phyloP scores from a whole-genome alignment of 2,329 filamentous ascomycete genomes.

The Nemania sp. region DNA sequence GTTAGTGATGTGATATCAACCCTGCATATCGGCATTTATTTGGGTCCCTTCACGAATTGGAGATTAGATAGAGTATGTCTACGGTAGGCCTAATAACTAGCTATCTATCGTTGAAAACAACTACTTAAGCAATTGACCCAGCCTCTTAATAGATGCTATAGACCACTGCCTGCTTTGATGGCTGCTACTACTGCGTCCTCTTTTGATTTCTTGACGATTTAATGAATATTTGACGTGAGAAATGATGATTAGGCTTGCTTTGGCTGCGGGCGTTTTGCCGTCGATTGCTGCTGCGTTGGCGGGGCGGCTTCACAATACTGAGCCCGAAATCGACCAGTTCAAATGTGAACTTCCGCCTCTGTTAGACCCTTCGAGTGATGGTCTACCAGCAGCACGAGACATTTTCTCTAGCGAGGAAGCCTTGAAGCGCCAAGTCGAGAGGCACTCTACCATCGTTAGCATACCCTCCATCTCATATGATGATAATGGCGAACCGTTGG shows the following conservation, averaged over 20 bases:
- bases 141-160: background rate
- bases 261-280: conserved; percentile 41
- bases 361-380: conserved; percentile 48
- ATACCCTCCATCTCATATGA: conserved; percentile 68
- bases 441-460: conserved; percentile 60
- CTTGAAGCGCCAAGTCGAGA: conserved; percentile 53
- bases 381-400: conserved; percentile 48
- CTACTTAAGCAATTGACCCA: background rate
- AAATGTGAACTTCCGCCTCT: conserved; percentile 49
- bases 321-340: conserved; percentile 34
- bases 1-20: conserved; percentile 44
- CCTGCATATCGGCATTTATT: conserved; percentile 38
- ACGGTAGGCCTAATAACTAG: background rate
- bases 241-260: conserved; percentile 39
- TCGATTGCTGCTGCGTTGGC: conserved; percentile 36
- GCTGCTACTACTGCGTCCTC: background rate
- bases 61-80: background rate
- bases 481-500: conserved; percentile 65
- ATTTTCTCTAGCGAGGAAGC: conserved; percentile 48
- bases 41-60: background rate
- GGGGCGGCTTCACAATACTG: conserved; percentile 25
- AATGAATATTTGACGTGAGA: conserved; percentile 22
- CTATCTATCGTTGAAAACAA: background rate
- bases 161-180: background rate
- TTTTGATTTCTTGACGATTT: background rate